Base-by-base conservation (phyloP, 768 basidiomycete genomes). In the Leccinellum rugosiceps region DNA sequence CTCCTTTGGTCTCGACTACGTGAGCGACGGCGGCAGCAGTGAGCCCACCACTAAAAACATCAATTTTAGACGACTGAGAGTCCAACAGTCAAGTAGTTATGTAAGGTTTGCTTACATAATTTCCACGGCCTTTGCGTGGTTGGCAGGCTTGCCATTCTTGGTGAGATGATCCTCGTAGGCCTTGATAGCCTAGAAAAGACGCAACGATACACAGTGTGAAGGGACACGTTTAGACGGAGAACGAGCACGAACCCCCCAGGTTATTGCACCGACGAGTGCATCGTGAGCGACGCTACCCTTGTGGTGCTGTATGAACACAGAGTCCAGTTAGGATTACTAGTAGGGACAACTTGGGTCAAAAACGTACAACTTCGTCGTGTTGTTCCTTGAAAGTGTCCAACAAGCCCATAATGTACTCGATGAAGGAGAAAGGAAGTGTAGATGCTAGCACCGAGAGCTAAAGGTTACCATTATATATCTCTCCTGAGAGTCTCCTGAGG, bases 61-160 rank as follows among this genome's bases (percentile, higher is more conserved):
- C 14, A 6, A 49, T 14, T 10, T 62, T 15, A 55, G 14, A 35
- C 56, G 9, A 48, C 28, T 1, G 50, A 11, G 13, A 1, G 31
- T 15, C 15, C 4, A 28, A 25, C 2, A 21, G 43, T 6, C 5
- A 47, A 46, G 21, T 23, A 14, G 3, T 34, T 15, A 17, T 14
- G 34, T 25, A n/a, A n/a, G n/a, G 15, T 0, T 38, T 38, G 4
- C 68, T 55, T 28, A 65, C 67, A 62, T 0, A 17, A 70, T 0
- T 19, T 66, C 59, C 48, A 71, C 63, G 44, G 69, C 68, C 53
- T 45, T 6, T 31, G 66, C 67, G 14, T 71, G 67, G 6, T 1
- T 38, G 13, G 54, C 54, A 30, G 67, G 69, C n/a, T 57, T 17
- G 31, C 68, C 69, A 1, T 66, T 58, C n/a, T 0, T 1, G 1